These are phyloP conservation scores for Fraxinus nigra DNA, from an alignment of 305 asterid genomes.

Conservation along the genomic window DNA sequence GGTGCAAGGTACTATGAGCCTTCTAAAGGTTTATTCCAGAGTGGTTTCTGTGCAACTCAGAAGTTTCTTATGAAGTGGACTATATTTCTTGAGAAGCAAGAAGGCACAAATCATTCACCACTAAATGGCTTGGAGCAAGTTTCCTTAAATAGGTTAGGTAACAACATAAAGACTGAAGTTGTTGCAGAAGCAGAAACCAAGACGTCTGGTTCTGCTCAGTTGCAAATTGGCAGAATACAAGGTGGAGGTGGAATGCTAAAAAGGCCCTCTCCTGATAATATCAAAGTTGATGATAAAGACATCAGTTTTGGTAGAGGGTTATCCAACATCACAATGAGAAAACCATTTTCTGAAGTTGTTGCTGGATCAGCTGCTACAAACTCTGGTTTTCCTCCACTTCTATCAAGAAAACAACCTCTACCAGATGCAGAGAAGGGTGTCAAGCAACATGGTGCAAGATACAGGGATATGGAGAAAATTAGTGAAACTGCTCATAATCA, in stretches of 20 bases:
- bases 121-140: constrained; percentile 32
- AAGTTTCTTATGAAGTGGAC: constrained; percentile 77
- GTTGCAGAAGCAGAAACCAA: constrained; percentile 33
- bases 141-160: constrained; percentile 26
- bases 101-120: constrained; percentile 26
- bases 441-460: constrained; percentile 40
- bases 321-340: constrained; percentile 61
- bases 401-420: constrained; percentile 51
- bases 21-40: constrained; percentile 83
- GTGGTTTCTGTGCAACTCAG: constrained; percentile 74
- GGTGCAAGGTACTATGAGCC: constrained; percentile 78
- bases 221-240: constrained; percentile 34
- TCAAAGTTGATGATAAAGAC: constrained; percentile 37
- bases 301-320: constrained; percentile 39
- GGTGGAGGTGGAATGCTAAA: constrained; percentile 43
- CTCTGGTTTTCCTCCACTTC: constrained; percentile 83
- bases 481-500: constrained; percentile 40
- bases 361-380: constrained; percentile 71
- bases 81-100: constrained; percentile 54
- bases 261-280: constrained; percentile 33
- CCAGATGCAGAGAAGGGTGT: constrained; percentile 45
- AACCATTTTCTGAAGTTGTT: constrained; percentile 94
- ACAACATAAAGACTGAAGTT: constrained; percentile 35
- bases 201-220: constrained; percentile 36
- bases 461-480: constrained; percentile 34